Percentiles rank a stretch among this genome's conserved stretches.
Conservation (phyloP, 495 filamentous ascomycete species). For the Penicillium malachiteum region DNA sequence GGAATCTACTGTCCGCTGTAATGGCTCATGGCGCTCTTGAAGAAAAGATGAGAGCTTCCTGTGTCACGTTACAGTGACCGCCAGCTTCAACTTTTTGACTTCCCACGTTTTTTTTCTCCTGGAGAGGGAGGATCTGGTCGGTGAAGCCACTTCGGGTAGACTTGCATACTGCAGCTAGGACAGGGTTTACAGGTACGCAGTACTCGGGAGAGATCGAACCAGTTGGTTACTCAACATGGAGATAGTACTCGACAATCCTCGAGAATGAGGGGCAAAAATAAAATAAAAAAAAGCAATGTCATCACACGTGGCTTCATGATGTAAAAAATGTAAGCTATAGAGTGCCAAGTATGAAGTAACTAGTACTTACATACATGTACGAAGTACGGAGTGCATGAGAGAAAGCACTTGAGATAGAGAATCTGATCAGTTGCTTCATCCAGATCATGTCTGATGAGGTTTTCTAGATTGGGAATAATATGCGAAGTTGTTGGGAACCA, state of each 20-base stretch:
- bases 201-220: not conserved
- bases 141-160: constrained; percentile 13
- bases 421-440: not conserved
- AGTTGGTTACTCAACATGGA: not conserved
- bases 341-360: too few species aligned
- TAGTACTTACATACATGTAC: too few species aligned
- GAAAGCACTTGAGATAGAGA: too few species aligned
- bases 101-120: constrained; percentile 24
- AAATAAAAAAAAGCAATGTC: not conserved
- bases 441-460: not conserved
- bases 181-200: not conserved
- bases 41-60: not conserved
- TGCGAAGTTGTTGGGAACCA: not conserved
- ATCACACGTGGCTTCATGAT: not conserved
- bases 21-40: not conserved
- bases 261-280: too few species aligned
- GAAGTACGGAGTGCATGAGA: too few species aligned
- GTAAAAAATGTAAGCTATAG: too few species aligned
- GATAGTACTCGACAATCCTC: too few species aligned
- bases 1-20: not conserved
- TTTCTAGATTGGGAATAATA: not conserved
- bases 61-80: constrained; percentile 14
- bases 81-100: constrained; percentile 14
- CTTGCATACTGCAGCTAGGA: not conserved
- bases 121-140: constrained; percentile 16